A percentile compares a stretch with the other conserved stretches of the same genome.
Conservation (phyloP, 768 basidiomycete genomes). For the Trichaptum fuscoviolaceum region DNA sequence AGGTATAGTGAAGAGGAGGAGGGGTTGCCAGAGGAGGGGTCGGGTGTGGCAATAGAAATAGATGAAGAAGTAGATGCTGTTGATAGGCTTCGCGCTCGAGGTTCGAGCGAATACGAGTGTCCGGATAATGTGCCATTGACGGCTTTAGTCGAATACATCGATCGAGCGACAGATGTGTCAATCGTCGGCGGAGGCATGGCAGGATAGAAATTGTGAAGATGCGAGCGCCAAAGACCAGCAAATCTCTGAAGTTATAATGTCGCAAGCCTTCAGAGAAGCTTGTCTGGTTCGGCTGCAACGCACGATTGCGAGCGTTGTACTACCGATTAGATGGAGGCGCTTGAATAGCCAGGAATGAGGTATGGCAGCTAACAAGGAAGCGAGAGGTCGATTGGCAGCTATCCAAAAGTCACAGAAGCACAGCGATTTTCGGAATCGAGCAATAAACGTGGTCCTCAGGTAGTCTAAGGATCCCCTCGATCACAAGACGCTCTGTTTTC, state of each 20-base stretch:
- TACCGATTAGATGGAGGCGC: not conserved
- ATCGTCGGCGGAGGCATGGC: not conserved
- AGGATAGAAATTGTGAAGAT: not conserved
- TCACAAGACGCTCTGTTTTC: not conserved
- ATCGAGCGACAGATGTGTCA: slow-evolving; percentile 2
- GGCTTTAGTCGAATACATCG: slow-evolving; percentile 2
- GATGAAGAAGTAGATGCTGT: slow-evolving; percentile 54
- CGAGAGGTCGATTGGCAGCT: not conserved
- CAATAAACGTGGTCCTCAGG: not conserved
- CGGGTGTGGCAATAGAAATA: slow-evolving; percentile 50
- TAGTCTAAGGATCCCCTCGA: not conserved
- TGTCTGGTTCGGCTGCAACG: not conserved
- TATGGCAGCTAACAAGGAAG: not conserved
- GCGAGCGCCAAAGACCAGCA: not conserved
- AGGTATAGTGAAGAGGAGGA: slow-evolving; percentile 37
- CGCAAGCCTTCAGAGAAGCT: not conserved
- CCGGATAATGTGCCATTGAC: not conserved
- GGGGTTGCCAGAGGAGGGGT: slow-evolving; percentile 48
- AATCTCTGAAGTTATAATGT: not conserved
- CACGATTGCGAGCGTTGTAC: not conserved
- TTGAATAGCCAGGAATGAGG: not conserved
- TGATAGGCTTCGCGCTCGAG: slow-evolving; percentile 44
- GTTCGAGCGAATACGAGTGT: not conserved
- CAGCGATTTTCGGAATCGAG: not conserved
- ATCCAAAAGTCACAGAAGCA: not conserved